Evolutionary conservation across 257 asterid species (phyloP), one percentile per base, ranked within the genome.

Genomic region (Paulownia fortunei): DNA sequence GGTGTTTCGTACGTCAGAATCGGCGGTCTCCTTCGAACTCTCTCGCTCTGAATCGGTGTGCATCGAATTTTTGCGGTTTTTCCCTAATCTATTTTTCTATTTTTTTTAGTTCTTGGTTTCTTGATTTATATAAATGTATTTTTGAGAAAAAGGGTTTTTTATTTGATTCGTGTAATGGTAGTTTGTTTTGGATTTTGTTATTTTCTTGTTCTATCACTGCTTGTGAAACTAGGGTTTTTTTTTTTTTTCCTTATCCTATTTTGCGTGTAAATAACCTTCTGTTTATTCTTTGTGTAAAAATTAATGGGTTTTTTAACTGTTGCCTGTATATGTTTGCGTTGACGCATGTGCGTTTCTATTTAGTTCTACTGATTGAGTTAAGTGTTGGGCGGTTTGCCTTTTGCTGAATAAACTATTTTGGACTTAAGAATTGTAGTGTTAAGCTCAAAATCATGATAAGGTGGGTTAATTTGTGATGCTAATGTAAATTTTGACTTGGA

Each of bases 41-140:
- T 68, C 81, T 58, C 76, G 76, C 58, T 77, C 76, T 58, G 81
- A 77, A 42, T 77, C 69, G 42, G 81, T 77, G 18, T 5, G 71
- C 42, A 2, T 44, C 24, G 63, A 27, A 7, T 11, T 61, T 51
- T 4, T 5, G 32, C 3, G 10, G 8, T 16, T 30, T 30, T 30
- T 34, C 24, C 54, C 54, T 23, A 39, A 65, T n/a, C 39, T 37
- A 19, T 18, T 5, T 8, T 6, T 5, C 36, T 15, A 9, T 61
- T 56, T 9, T 30, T n/a, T 18, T 3, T 21, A 0, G 26, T 56
- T 54, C 2, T 46, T 68, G 58, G 24, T 27, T 18, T 58, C 8
- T 41, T 13, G 13, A 12, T 21, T 72, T 39, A 16, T 30, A 1
- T 64, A 8, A 9, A 15, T 19, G 16, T 18, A 21, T 16, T n/a